A percentile compares a stretch with the other conserved stretches of the same genome.
Conservation (phyloP, 2,329 filamentous ascomycete genomes). For the Macrophomina phaseolina region DNA sequence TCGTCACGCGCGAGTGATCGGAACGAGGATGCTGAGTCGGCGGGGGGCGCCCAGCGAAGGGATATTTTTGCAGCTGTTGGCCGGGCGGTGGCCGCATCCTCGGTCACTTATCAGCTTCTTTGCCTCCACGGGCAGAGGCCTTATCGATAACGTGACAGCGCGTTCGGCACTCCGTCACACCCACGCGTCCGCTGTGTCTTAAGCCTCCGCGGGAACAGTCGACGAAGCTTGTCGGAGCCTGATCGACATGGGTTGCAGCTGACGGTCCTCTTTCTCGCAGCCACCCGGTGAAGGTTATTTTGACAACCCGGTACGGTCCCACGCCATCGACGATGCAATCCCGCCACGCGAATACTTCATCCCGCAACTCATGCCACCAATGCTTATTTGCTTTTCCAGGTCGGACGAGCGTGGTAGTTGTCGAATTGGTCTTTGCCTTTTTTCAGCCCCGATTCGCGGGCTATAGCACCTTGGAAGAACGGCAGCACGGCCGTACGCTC, state of each 20-base stretch:
- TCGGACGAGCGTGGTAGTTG: too few species aligned
- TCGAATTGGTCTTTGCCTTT: too few species aligned
- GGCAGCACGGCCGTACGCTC: too few species aligned
- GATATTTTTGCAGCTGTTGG: neutral
- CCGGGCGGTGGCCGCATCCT: neutral
- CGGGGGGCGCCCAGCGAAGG: neutral
- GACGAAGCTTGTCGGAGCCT: neutral
- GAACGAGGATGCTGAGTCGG: conserved; percentile 23
- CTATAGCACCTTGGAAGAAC: too few species aligned
- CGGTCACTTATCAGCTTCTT: neutral
- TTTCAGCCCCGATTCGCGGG: too few species aligned
- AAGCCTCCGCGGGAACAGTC: neutral
- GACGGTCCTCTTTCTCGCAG: conserved; percentile 5
- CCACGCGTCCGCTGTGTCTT: neutral
- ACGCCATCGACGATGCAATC: neutral
- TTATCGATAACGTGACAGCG: conserved; percentile 14
- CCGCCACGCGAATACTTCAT: conserved; percentile 4
- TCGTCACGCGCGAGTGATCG: conserved; percentile 20
- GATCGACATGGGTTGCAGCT: conserved; percentile 22
- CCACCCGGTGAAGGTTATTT: neutral
- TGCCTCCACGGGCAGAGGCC: too few species aligned
- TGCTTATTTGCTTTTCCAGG: neutral
- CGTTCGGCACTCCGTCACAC: neutral
- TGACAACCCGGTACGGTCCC: neutral
- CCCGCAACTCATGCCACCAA: neutral